Percentiles rank a stretch among this genome's conserved stretches.
phyloP scores from a whole-genome alignment of 257 asterid genomes.

The Osmanthus fragrans region DNA sequence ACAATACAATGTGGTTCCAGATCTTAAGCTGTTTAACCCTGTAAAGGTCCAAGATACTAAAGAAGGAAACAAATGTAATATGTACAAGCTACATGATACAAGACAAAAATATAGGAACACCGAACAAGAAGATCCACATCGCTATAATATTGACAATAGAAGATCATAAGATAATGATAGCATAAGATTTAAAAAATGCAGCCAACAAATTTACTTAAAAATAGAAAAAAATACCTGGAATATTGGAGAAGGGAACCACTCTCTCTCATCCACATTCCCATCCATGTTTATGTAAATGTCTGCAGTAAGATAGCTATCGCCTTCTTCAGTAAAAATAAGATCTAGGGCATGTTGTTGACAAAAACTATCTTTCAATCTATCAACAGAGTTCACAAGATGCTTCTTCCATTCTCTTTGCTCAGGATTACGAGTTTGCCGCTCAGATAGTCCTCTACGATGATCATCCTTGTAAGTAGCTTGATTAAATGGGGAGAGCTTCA shows the following conservation, averaged over 20 bases:
- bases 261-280: conserved; percentile 74
- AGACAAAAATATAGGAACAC: background rate
- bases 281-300: conserved; percentile 84
- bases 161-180: background rate
- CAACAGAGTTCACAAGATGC: conserved; percentile 78
- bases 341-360: conserved; percentile 96
- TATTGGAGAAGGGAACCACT: conserved; percentile 91
- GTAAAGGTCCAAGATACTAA: background rate
- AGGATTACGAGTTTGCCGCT: conserved; percentile 91
- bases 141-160: background rate
- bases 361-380: conserved; percentile 92
- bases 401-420: conserved; percentile 99
- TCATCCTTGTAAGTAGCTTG: conserved; percentile 67
- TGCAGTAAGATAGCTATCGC: conserved; percentile 84
- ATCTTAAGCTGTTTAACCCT: background rate
- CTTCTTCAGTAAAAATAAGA: conserved; percentile 95
- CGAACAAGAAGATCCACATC: background rate
- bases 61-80: background rate
- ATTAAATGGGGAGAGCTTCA: conserved; percentile 72
- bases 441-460: conserved; percentile 71
- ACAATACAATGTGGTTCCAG: background rate
- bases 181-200: background rate
- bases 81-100: background rate
- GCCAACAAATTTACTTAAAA: conserved; percentile 21
- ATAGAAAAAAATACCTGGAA: conserved; percentile 70